A percentile compares a stretch with the other conserved stretches of the same genome.
phyloP scores from a whole-genome alignment of 2,329 filamentous ascomycete genomes.

The Tolypocladium tropicale region DNA sequence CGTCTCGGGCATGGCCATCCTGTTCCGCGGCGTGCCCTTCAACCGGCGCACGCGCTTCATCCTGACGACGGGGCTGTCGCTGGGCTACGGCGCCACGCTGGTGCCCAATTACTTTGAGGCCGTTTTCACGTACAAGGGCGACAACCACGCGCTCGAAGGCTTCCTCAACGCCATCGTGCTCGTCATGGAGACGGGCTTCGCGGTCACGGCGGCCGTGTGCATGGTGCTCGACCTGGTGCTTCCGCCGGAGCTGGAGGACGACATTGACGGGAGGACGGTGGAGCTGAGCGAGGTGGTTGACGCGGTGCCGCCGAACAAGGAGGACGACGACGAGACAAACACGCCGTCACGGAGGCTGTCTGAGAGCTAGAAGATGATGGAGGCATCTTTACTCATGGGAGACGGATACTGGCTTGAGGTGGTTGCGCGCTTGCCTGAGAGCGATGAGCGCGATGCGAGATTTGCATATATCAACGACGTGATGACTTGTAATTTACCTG shows the following conservation, averaged over 20 bases:
- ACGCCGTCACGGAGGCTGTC: background rate
- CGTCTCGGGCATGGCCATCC: constrained; percentile 68
- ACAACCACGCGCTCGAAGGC: constrained; percentile 56
- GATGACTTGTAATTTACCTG: background rate
- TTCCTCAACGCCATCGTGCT: constrained; percentile 67
- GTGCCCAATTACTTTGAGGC: constrained; percentile 57
- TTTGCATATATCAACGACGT: background rate
- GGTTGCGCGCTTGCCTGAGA: background rate
- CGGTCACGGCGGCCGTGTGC: constrained; percentile 62
- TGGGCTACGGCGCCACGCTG: constrained; percentile 63
- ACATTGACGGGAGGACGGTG: constrained; percentile 12
- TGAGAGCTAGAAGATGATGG: background rate
- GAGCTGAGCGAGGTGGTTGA: background rate
- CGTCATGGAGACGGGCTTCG: constrained; percentile 66
- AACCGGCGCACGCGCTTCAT: constrained; percentile 77
- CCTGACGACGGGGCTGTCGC: constrained; percentile 60
- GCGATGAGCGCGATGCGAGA: background rate
- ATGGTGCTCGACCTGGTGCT: constrained; percentile 65
- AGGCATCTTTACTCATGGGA: background rate
- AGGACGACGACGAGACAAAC: background rate
- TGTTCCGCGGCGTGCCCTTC: constrained; percentile 58
- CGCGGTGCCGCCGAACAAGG: background rate
- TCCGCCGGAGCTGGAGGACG: constrained; percentile 65
- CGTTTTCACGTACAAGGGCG: constrained; percentile 63
- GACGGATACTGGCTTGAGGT: background rate